Base-by-base conservation (phyloP, 306 rosid species). In the Ormosia semicastrata region DNA sequence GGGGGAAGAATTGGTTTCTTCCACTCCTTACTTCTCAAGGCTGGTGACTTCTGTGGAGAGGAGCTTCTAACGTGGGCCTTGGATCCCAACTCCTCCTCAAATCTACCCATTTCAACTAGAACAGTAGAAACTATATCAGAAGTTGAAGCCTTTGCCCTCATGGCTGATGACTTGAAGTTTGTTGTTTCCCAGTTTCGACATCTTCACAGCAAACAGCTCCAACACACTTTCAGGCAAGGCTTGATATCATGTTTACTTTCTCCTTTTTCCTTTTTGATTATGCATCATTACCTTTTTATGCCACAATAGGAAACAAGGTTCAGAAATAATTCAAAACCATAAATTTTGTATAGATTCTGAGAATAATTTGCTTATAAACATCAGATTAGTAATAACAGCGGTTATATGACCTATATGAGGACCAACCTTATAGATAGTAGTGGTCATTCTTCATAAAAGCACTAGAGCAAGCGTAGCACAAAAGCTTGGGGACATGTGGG, bases 1-100 rank as follows among this genome's bases (percentile, higher is more conserved):
- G 95, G 89, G 71, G 94, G 92, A 57, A 87, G 92, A 84, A 89
- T 92, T 24, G 94, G 94, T 82, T 82, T 86, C 54, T 87, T 91
- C 82, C 88, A 85, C 66, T 74, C 90, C 9, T 82, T 39, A 37
- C 17, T 71, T n/a, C 88, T 94, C 34, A 81, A 59, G 62, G 88
- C 92, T 1, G 97, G 97, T 53, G 92, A 85, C 47, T 92, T 94
- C 65, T 94, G 98, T 65, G 98, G 98, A 47, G 98, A 94, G 79
- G 97, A 94, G 87, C 97, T 94, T 82, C 89, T 94, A 58, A 89
- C 92, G 36, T 92, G 97, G 97, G 97, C 98, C 8, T 82, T 91
- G 89, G 97, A 92, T 78, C 96, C 94, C 32, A 75, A 54, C 68
- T 83, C 94, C 36, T 54, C 97, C 59, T 11, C 90, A 54, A 89